phyloP scores from a whole-genome alignment of 2,329 filamentous ascomycete species.

The Penicillium rolfsii region DNA sequence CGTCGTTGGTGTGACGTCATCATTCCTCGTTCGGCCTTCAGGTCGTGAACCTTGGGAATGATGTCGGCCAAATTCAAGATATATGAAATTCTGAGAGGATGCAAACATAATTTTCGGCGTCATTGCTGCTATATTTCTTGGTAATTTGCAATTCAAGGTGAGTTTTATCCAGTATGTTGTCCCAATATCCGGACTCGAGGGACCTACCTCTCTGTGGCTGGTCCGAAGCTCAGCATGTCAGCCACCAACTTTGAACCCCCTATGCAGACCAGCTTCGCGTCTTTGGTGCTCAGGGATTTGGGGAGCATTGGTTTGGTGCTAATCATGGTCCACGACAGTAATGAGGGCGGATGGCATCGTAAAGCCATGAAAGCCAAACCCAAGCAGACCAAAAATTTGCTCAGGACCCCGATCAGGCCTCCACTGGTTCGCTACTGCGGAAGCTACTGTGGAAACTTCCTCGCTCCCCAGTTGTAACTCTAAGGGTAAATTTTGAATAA shows the following conservation, averaged over 20 bases:
- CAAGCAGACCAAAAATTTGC: neutral
- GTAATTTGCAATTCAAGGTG: neutral
- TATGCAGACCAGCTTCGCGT: neutral
- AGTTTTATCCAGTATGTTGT: neutral
- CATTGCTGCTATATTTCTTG: neutral
- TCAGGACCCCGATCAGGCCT: neutral
- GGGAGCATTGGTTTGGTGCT: neutral
- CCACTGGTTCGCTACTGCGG: neutral
- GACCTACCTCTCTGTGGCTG: neutral
- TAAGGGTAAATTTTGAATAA: neutral
- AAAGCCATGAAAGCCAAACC: neutral
- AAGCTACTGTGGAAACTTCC: neutral
- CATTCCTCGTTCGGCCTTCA: neutral
- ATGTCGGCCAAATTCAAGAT: neutral
- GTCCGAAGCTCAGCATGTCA: neutral
- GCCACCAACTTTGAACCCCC: neutral
- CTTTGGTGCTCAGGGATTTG: neutral
- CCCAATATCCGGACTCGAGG: neutral
- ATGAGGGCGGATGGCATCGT: neutral
- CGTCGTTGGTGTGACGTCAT: constrained; percentile 4
- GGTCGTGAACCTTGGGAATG: neutral
- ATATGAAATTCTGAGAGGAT: neutral
- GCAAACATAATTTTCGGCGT: neutral
- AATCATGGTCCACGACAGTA: neutral
- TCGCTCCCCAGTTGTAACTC: neutral